Percentiles rank a stretch among this genome's conserved stretches.
Conservation (phyloP, 768 basidiomycete genomes). For the Phylloporus arenicola region DNA sequence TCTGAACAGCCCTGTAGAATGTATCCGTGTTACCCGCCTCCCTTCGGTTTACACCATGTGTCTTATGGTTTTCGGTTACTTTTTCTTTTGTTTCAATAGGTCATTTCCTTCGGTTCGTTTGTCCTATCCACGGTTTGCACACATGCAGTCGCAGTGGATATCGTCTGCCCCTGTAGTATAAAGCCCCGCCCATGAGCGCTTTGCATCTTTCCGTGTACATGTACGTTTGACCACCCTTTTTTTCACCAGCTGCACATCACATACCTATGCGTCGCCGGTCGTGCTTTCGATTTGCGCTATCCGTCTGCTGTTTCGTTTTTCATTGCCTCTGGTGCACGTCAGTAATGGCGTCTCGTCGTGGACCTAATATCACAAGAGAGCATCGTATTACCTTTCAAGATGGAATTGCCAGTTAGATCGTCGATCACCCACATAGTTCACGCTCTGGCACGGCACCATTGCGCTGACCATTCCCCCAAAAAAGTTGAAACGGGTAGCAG, state of each 20-base stretch:
- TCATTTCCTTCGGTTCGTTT: slow-evolving; percentile 11
- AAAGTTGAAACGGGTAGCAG: not conserved
- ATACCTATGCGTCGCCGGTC: slow-evolving; percentile 22
- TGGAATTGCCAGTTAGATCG: too few relatives aligned
- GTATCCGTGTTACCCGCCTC: slow-evolving; percentile 19
- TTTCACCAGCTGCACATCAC: not conserved
- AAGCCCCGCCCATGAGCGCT: slow-evolving; percentile 7
- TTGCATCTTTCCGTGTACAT: slow-evolving; percentile 28
- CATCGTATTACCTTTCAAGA: not conserved
- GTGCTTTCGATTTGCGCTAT: slow-evolving; percentile 1
- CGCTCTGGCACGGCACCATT: too few relatives aligned
- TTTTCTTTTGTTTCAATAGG: slow-evolving; percentile 26
- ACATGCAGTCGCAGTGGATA: slow-evolving; percentile 9
- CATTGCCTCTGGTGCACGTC: not conserved
- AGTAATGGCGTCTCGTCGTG: not conserved
- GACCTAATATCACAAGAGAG: not conserved
- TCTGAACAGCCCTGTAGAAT: slow-evolving; percentile 15
- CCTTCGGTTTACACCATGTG: slow-evolving; percentile 10
- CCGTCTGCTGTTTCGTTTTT: slow-evolving; percentile 2
- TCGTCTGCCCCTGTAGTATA: slow-evolving; percentile 22
- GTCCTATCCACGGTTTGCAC: not conserved
- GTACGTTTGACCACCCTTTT: slow-evolving; percentile 11
- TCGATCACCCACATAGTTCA: too few relatives aligned
- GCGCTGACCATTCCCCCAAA: not conserved
- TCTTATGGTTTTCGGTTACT: slow-evolving; percentile 8